Evolutionary conservation across 2,329 filamentous ascomycete genomes (phyloP).

Genomic region (Boeremia exigua): DNA sequence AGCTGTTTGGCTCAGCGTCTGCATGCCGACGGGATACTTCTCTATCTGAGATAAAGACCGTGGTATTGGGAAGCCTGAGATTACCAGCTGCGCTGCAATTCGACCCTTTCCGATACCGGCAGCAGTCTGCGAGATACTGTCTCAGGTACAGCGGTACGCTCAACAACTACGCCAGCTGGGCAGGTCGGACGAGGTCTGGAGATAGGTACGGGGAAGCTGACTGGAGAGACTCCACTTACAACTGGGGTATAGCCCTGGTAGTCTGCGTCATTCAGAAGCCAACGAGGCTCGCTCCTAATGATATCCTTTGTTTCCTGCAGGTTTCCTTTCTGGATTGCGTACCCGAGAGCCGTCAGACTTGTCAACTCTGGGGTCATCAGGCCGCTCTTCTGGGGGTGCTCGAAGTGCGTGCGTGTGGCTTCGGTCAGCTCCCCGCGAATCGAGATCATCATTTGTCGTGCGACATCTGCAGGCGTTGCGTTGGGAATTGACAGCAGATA

Average conservation of each 20-base stretch:
- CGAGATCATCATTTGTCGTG: constrained; percentile 73
- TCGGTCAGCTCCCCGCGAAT: constrained; percentile 88
- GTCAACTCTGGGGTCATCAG: constrained; percentile 62
- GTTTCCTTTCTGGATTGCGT: constrained; percentile 77
- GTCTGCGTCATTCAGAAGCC: constrained; percentile 75
- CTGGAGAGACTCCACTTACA: constrained; percentile 45
- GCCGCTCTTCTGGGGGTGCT: constrained; percentile 70
- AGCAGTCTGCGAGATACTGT: constrained; percentile 9
- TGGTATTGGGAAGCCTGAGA: constrained; percentile 30
- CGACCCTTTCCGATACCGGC: constrained; percentile 38
- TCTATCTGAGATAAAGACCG: constrained; percentile 38
- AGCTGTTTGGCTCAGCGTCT: constrained; percentile 31
- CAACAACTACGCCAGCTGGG: constrained; percentile 12
- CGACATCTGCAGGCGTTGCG: constrained; percentile 69
- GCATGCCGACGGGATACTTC: constrained; percentile 36
- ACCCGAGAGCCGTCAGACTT: constrained; percentile 77
- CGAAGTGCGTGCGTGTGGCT: constrained; percentile 73
- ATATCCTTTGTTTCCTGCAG: constrained; percentile 69
- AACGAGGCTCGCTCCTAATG: constrained; percentile 68
- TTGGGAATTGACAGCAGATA: constrained; percentile 77
- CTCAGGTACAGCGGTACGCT: constrained; percentile 12
- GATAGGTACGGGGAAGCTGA: constrained; percentile 34
- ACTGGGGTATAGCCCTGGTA: constrained; percentile 78
- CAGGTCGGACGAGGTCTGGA: constrained; percentile 23
- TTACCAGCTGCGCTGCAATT: constrained; percentile 18